Conservation (phyloP, 129 eudicot species). For the Helichrysum umbraculigerum region DNA sequence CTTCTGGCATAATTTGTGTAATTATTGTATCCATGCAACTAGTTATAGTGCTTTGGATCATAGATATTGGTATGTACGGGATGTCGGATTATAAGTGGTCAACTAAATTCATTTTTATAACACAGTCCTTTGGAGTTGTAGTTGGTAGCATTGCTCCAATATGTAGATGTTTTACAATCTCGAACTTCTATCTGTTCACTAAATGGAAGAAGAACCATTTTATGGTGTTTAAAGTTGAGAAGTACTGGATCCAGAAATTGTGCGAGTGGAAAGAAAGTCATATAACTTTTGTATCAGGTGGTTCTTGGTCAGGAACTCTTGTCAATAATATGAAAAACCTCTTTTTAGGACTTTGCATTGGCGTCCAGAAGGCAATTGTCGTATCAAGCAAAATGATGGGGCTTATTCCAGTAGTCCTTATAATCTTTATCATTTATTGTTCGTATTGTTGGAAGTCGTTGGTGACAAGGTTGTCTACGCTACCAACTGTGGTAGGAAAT, state of each 20-base stretch:
- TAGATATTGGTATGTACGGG: background rate
- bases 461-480: background rate
- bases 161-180: background rate
- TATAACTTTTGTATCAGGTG: background rate
- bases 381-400: slow-evolving; percentile 1
- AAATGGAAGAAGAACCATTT: background rate
- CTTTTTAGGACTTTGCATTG: background rate
- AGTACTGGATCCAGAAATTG: background rate
- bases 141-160: background rate
- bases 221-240: slow-evolving; percentile 8
- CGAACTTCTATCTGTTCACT: background rate
- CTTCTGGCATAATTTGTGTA: slow-evolving; percentile 16
- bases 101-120: background rate
- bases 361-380: slow-evolving; percentile 2
- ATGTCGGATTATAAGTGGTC: slow-evolving; percentile 8
- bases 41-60: too few relatives aligned
- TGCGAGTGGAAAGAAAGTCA: slow-evolving; percentile 8
- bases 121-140: slow-evolving; percentile 2
- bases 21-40: background rate
- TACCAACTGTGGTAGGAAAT: too few relatives aligned
- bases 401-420: background rate
- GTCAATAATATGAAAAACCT: background rate
- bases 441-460: background rate
- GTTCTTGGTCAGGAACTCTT: background rate
- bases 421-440: background rate